Evolutionary conservation across 1,139 yeast species (phyloP), one percentile per base, ranked within the genome.

Genomic region (Casaregolazyma suthepensis): DNA sequence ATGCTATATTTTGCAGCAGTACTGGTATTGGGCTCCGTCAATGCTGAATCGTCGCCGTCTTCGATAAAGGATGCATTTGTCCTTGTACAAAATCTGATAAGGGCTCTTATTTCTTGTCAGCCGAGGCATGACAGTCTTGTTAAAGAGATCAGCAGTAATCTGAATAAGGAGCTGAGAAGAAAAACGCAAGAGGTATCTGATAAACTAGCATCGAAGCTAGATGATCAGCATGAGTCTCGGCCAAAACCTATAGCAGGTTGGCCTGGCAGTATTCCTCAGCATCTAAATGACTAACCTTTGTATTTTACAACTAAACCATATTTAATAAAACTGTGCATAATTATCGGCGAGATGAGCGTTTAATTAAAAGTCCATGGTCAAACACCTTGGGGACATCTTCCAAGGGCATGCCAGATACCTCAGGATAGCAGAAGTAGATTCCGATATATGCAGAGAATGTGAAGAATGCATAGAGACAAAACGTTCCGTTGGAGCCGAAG

Each of bases 1-100:
- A 83, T 84, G 88, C 69, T 83, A 18, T 83, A 83, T 62, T 83
- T 83, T 62, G 86, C 89, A 0, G 84, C 85, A 0, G 67, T 83
- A 53, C 65, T 83, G 38, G 67, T 83, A 9, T 69, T 83, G 31
- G 56, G 61, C 35, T 58, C 62, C 15, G 46, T 57, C 3, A 44
- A 56, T 2, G 26, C 45, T 2, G 38, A 26, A 10, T 52, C 52
- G 15, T 45, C 57, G 20, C 50, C 52, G 9, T 51, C 51, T 44
- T 42, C 52, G 6, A 29, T 47, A 3, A 47, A 54, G 2, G 50
- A 50, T 13, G 54, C 59, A 5, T 43, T 60, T 6, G 43, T 54
- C 2, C 56, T 71, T 1, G 77, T 79, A 31, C 68, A 71, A 43
- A 62, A 71, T 1, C 67, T 83, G 42, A 75, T 77, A 50, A 66